Evolutionary conservation across 768 basidiomycete genomes (phyloP).

Genomic region (Filobasidium floriforme): DNA sequence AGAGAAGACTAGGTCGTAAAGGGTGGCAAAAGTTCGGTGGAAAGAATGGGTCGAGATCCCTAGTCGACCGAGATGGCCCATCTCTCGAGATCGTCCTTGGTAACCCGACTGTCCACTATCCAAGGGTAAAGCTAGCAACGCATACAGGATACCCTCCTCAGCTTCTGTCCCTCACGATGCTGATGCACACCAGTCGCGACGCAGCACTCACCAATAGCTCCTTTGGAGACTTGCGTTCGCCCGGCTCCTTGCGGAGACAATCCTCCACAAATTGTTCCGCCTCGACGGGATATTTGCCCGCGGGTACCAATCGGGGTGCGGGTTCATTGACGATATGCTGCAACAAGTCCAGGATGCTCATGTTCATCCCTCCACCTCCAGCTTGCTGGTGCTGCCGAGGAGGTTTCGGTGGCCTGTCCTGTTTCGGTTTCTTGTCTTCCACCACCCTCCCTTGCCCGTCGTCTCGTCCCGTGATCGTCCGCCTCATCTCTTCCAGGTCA

Average conservation of each 20-base stretch:
- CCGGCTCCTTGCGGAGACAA: constrained; percentile 85
- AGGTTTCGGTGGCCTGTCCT: constrained; percentile 2
- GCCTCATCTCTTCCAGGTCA: constrained; percentile 17
- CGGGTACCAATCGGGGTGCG: constrained; percentile 65
- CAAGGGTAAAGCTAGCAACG: constrained; percentile 16
- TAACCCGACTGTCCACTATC: constrained; percentile 17
- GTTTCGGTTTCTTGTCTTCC: neutral
- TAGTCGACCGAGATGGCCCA: constrained; percentile 12
- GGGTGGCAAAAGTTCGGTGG: too few species aligned
- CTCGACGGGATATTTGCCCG: constrained; percentile 56
- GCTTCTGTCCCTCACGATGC: neutral
- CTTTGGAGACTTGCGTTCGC: constrained; percentile 72
- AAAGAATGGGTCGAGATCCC: neutral
- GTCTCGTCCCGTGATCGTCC: neutral
- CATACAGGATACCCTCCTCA: neutral
- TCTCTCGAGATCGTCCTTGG: constrained; percentile 6
- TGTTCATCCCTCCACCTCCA: constrained; percentile 82
- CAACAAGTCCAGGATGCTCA: constrained; percentile 92
- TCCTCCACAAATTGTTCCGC: constrained; percentile 81
- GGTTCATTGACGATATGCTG: constrained; percentile 99
- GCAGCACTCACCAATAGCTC: constrained; percentile 53
- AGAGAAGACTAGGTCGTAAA: too few species aligned
- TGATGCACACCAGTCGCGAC: too few species aligned
- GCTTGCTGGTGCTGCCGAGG: neutral
- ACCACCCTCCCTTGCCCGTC: neutral